Evolutionary conservation across 2,329 filamentous ascomycete species (phyloP).

Genomic region (Aspergillus quadrilineatus): DNA sequence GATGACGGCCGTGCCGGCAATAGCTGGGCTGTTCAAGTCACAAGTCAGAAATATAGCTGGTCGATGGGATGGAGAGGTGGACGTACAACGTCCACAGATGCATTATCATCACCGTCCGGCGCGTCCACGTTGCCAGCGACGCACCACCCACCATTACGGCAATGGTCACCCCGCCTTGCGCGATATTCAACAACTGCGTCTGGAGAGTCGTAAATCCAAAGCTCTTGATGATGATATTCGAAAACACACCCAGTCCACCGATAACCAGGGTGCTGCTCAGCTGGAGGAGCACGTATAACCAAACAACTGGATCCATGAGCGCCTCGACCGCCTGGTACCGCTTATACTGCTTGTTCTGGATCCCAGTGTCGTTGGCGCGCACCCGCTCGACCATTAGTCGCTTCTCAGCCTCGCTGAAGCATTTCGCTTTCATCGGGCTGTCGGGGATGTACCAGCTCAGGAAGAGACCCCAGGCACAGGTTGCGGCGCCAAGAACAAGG

Average conservation of each 20-base stretch:
- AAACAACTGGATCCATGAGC: constrained; percentile 17
- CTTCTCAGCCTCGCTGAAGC: constrained; percentile 63
- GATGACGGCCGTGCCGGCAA: constrained; percentile 66
- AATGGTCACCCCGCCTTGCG: constrained; percentile 70
- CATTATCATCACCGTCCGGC: constrained; percentile 43
- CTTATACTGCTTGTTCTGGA: constrained; percentile 55
- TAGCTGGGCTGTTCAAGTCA: constrained; percentile 55
- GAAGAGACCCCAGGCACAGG: constrained; percentile 42
- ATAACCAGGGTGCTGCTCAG: constrained; percentile 16
- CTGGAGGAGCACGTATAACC: constrained; percentile 22
- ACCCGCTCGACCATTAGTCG: constrained; percentile 58
- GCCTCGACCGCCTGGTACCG: constrained; percentile 53
- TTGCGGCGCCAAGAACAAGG: constrained; percentile 58
- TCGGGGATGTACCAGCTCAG: constrained; percentile 61
- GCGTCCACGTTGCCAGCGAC: constrained; percentile 64
- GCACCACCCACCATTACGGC: constrained; percentile 63
- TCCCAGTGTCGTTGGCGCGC: constrained; percentile 56
- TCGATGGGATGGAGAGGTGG: constrained; percentile 46
- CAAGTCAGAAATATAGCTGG: background rate
- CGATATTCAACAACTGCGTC: constrained; percentile 70
- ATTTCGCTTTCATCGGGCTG: constrained; percentile 65
- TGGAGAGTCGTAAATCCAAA: constrained; percentile 64
- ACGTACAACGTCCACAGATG: constrained; percentile 4
- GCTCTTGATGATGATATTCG: constrained; percentile 61
- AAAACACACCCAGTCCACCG: constrained; percentile 40